Base-by-base conservation (phyloP, 2,329 filamentous ascomycete species). In the Bipolaris gigantea region DNA sequence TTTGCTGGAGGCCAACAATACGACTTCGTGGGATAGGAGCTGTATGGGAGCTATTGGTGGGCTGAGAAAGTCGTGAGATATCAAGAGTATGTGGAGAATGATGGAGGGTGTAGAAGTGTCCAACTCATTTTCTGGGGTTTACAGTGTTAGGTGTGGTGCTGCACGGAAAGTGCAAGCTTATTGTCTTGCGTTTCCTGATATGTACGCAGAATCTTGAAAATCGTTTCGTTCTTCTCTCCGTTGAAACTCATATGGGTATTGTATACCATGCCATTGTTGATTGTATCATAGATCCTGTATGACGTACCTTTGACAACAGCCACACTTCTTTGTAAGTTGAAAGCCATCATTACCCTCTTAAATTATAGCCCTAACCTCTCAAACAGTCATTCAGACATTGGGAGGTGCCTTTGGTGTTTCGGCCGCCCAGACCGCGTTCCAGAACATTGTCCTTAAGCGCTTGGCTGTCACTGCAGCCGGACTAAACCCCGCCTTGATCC, bases 371-470 rank as follows among this genome's bases (percentile, higher is more conserved):
- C 36, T 48, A n/a, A 52, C 6, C 4, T 3, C 0, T 4, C 11
- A 0, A 18, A 4, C n/a, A 52, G 49, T 52, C 4, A 52, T 52
- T 2, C 42, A 78, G 55, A 73, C 70, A 6, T 59, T 80, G 13
- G 71, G 71, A 13, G 76, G 75, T 18, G 72, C 77, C n/a, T 69
- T 79, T 52, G 73, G 72, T 47, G 63, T 77, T 35, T 69, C 74
- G 0, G 72, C 74, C 8, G 75, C 65, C 0, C 76, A 80, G 56
- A 64, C 66, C 18, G 62, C 67, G 5, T 80, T 81, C 63, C 64
- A 68, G 21, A 76, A 77, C 50, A 61, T 64, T 6, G 62, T 80
- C 0, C 53, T 73, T 15, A 56, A 56, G 11, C 57, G 58, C 2
- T 59, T 78, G 1, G 55, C 65, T 0, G 50, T 57, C 11, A 66